A percentile compares a stretch with the other conserved stretches of the same genome.
phyloP scores from a whole-genome alignment of 768 basidiomycete genomes.

The Lyophyllum decastes region DNA sequence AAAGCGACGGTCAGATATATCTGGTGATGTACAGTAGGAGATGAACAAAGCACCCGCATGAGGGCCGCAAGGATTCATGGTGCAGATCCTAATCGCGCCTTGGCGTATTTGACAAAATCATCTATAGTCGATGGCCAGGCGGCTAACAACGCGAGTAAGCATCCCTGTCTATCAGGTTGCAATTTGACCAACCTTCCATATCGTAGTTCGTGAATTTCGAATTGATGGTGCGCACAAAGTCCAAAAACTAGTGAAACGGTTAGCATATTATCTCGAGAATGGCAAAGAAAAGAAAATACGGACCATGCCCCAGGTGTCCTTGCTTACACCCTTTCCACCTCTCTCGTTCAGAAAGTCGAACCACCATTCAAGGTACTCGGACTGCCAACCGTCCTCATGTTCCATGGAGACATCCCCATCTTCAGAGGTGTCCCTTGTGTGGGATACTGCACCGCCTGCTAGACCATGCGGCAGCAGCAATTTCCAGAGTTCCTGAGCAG shows the following conservation, averaged over 20 bases:
- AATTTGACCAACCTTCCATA: slow-evolving; percentile 57
- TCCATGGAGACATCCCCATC: slow-evolving; percentile 52
- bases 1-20: neutral
- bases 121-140: slow-evolving; percentile 90
- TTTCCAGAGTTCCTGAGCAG: slow-evolving; percentile 75
- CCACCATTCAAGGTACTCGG: slow-evolving; percentile 71
- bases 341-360: slow-evolving; percentile 71
- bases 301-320: slow-evolving; percentile 90
- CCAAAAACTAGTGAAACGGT: slow-evolving; percentile 57
- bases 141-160: slow-evolving; percentile 38
- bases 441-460: slow-evolving; percentile 61
- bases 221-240: slow-evolving; percentile 78
- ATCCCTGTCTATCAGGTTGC: slow-evolving; percentile 1
- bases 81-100: slow-evolving; percentile 32
- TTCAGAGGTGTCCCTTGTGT: slow-evolving; percentile 33
- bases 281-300: slow-evolving; percentile 19
- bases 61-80: neutral
- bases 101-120: slow-evolving; percentile 76
- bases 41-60: neutral
- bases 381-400: slow-evolving; percentile 59
- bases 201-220: slow-evolving; percentile 73
- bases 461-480: slow-evolving; percentile 77
- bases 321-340: slow-evolving; percentile 77
- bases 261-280: neutral
- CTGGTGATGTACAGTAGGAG: neutral